These are phyloP conservation scores for Citrus mangshanensis DNA, from an alignment of 345 rosid genomes.

Conservation along the genomic window DNA sequence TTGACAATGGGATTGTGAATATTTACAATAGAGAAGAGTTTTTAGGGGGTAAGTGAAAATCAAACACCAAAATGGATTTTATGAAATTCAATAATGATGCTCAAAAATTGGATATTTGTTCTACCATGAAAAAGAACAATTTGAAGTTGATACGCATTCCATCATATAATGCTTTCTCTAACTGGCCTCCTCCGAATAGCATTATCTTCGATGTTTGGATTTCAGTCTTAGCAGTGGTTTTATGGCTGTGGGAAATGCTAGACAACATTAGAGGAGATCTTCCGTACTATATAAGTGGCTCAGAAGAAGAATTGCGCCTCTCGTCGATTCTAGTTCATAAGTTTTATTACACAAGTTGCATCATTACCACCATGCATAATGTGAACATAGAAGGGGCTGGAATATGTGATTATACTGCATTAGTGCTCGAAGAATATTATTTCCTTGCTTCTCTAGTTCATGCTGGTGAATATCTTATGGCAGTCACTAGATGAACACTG, in stretches of 20 bases:
- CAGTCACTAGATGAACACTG: neutral
- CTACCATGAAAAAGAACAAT: constrained; percentile 49
- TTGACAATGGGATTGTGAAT: constrained; percentile 83
- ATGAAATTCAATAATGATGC: constrained; percentile 82
- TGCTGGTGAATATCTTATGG: neutral
- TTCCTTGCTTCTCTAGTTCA: neutral
- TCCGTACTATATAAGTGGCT: no score
- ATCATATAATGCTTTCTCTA: constrained; percentile 57
- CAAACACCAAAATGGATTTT: constrained; percentile 67
- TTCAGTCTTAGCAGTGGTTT: constrained; percentile 93
- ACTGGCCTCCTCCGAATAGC: constrained; percentile 66
- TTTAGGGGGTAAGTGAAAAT: constrained; percentile 77
- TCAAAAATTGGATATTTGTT: constrained; percentile 77
- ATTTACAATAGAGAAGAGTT: constrained; percentile 74
- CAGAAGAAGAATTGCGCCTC: no score
- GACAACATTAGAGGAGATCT: no score
- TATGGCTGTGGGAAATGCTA: constrained; percentile 84
- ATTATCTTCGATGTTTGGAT: constrained; percentile 74
- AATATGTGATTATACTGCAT: neutral
- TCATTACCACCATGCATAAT: constrained; percentile 68
- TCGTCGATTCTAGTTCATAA: constrained; percentile 2
- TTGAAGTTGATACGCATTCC: constrained; percentile 8
- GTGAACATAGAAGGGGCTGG: no score
- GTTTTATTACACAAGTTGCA: constrained; percentile 82
- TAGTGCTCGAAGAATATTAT: neutral